A percentile compares a stretch with the other conserved stretches of the same genome.
These are phyloP conservation scores for Trichophyton mentagrophytes DNA, from an alignment of 2,329 filamentous ascomycete genomes.

Conservation along the genomic window DNA sequence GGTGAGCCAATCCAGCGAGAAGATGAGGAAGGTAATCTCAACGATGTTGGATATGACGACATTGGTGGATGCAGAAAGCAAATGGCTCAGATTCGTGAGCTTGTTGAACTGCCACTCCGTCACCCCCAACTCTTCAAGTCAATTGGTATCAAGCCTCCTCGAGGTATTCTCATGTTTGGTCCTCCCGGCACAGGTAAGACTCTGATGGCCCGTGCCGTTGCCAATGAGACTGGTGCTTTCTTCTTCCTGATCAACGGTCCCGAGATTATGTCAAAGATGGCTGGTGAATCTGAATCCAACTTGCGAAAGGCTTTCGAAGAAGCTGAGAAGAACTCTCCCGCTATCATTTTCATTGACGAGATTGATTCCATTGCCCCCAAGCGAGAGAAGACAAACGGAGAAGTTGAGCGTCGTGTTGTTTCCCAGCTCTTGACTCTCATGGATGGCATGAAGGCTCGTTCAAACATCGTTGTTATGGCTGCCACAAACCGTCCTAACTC, in stretches of 20 bases:
- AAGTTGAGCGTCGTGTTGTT: conserved; percentile 95
- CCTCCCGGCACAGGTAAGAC: conserved; percentile 99
- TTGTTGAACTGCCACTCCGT: conserved; percentile 91
- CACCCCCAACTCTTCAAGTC: conserved; percentile 99
- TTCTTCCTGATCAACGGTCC: conserved; percentile 99
- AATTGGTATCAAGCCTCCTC: conserved; percentile 98
- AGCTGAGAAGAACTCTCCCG: conserved; percentile 97
- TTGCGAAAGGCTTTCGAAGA: conserved; percentile 98
- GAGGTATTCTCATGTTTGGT: conserved; percentile 91
- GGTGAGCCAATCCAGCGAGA: conserved; percentile 94
- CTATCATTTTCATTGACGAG: conserved; percentile 99
- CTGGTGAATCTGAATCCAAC: conserved; percentile 97
- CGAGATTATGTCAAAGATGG: conserved; percentile 99
- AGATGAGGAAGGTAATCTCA: conserved; percentile 97
- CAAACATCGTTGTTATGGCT: conserved; percentile 97
- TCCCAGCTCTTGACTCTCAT: conserved; percentile 94
- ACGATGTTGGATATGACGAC: conserved; percentile 97
- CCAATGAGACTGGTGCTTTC: conserved; percentile 97
- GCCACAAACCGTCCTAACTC: conserved; percentile 98
- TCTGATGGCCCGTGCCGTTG: conserved; percentile 94
- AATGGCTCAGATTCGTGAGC: conserved; percentile 98
- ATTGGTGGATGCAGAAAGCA: conserved; percentile 99
- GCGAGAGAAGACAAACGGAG: conserved; percentile 99
- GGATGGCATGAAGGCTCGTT: conserved; percentile 99
- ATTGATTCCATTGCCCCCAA: conserved; percentile 98